These are phyloP conservation scores for Sporothrix variecibatus DNA, from an alignment of 2,329 filamentous ascomycete genomes.

Conservation along the genomic window DNA sequence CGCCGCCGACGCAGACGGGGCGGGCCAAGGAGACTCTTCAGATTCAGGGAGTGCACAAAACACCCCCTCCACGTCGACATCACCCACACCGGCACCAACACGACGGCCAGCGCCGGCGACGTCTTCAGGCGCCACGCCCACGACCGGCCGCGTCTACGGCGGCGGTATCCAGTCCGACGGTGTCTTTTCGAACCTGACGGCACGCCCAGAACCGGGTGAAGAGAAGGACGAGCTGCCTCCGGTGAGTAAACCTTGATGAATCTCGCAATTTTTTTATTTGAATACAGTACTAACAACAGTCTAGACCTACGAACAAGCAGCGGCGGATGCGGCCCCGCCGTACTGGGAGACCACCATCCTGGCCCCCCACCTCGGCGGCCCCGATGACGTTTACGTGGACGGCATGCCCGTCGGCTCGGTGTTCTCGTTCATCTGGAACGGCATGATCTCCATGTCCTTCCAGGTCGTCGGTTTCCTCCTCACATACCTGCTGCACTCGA, in stretches of 20 bases:
- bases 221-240: conserved; percentile 88
- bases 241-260: conserved; percentile 57
- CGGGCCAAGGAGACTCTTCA: background rate
- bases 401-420: conserved; percentile 88
- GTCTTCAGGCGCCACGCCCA: conserved; percentile 37
- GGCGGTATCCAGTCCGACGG: conserved; percentile 83
- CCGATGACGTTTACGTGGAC: conserved; percentile 95
- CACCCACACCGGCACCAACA: background rate
- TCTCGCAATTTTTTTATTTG: background rate
- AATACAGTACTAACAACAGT: background rate
- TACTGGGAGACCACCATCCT: conserved; percentile 99
- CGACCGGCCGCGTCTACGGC: conserved; percentile 59
- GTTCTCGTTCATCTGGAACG: conserved; percentile 88
- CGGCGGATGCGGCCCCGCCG: conserved; percentile 90
- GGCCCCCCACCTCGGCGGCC: conserved; percentile 83
- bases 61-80: background rate
- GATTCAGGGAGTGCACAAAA: background rate
- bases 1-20: background rate
- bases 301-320: conserved; percentile 98
- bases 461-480: conserved; percentile 96
- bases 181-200: conserved; percentile 92
- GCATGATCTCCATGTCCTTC: conserved; percentile 97
- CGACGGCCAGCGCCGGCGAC: background rate
- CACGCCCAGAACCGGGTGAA: conserved; percentile 80
- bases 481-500: conserved; percentile 96